Evolutionary conservation across 257 asterid species (phyloP), one percentile per base, ranked within the genome.

Genomic region (Capsicum baccatum): DNA sequence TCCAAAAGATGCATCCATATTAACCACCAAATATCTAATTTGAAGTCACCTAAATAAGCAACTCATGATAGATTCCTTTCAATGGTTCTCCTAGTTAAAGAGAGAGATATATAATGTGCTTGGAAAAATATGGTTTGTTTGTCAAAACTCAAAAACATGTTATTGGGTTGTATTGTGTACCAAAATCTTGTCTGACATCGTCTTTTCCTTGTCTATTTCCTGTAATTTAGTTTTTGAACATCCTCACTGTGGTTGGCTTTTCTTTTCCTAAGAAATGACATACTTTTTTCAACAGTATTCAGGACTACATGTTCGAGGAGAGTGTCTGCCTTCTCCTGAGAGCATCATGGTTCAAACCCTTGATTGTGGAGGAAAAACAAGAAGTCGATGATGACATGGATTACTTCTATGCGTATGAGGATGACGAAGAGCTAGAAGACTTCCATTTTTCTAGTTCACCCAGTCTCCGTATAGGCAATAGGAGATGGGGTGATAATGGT

Each of bases 301-400:
- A 92, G 12, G 99, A 96, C 84, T 94, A 89, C 81, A 92, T 96
- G 97, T 93, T 92, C 37, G 98, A 94, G 94, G 98, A 94, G 92
- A 93, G 98, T 16, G 94, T 94, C 13, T 96, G 98, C 90, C 98
- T 96, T 84, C 98, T 96, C 56, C 93, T 94, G 15, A 88, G 98
- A 86, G 99, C 99, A 66, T 69, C 98, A 48, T 96, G 98, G 99
- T 96, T 93, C 62, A 86, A 87, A 79, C 97, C 99, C 39, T 71
- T 90, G 88, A 85, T 88, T 67, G 95, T 89, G 89, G 94, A 90
- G 83, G 97, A 88, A 84, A 85, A 79, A 13, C 94, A 90, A 83
- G 97, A 87, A 89, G 89, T 83, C 78, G 62, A 86, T 14, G 93
- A 90, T 48, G 93, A 92, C 58, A 16, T 83, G 68, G 97, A 91